Evolutionary conservation across 331 rosid species (phyloP), one percentile per base, ranked within the genome.

Genomic region (Pyrus hybrid): DNA sequence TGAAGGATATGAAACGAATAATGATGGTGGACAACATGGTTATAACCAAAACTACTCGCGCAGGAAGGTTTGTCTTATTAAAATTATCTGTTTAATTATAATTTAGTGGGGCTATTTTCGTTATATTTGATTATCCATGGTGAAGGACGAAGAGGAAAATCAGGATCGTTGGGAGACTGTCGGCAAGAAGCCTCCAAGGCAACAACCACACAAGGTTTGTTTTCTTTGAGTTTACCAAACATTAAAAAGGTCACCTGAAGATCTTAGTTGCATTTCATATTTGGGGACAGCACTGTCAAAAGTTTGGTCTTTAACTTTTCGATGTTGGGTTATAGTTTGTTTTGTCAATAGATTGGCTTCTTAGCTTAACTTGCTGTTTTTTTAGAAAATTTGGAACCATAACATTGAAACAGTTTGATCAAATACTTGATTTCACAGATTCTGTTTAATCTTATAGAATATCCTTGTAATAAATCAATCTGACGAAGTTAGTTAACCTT

Each of bases 91-190:
- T 29, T 43, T 69, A 13, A 51, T 16, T 61, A 14, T 65, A 64
- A 64, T 70, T 16, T 61, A 18, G 28, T 51, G 60, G 47, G 58
- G 67, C 74, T 30, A 41, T 53, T 62, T 49, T n/a, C 45, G 8
- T 71, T 54, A 58, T 77, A 49, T 18, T 78, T 20, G 35, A 54
- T 29, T 63, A 14, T 76, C 66, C 81, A 67, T 74, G 22, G 85
- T 90, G 98, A 82, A 71, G 76, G 83, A 74, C 23, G 82, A 72
- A 66, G 84, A 66, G 49, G 87, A 72, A 80, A 80, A 80, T 61
- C 64, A 75, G 30, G 97, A 85, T 64, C 92, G 91, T 74, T 94
- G 98, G 98, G 88, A 91, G 80, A 90, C 90, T 73, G 96, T 94
- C 23, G 86, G 89, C 54, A 85, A 75, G 82, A 90, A 85, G 85